Conservation (phyloP, 2,329 filamentous ascomycete genomes). For the Fusarium devonianum region DNA sequence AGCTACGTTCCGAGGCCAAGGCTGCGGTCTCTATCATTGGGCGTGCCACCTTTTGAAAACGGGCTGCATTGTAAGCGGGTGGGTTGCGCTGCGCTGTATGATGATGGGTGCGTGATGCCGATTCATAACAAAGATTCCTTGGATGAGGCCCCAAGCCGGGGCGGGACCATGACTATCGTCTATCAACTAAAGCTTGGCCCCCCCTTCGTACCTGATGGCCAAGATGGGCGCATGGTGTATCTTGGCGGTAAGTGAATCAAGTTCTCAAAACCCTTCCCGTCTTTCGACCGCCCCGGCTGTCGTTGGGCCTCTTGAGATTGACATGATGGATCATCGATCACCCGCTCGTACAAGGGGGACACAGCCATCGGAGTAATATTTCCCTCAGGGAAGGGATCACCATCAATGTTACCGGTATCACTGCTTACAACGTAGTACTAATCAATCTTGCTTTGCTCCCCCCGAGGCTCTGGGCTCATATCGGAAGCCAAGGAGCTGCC, state of each 20-base stretch:
- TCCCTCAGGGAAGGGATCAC: slow-evolving; percentile 22
- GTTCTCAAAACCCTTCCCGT: slow-evolving; percentile 7
- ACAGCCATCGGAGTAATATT: slow-evolving; percentile 33
- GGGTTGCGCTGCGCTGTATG: slow-evolving; percentile 16
- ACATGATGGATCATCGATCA: slow-evolving; percentile 27
- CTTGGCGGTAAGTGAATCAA: neutral
- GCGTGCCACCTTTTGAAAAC: slow-evolving; percentile 4
- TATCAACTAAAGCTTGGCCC: no score
- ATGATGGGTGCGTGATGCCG: slow-evolving; percentile 33
- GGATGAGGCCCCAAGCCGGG: slow-evolving; percentile 2
- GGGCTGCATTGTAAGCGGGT: slow-evolving; percentile 1
- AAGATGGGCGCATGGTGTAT: slow-evolving; percentile 19
- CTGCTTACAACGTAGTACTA: no score
- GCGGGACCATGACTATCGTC: slow-evolving; percentile 17
- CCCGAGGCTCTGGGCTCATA: neutral
- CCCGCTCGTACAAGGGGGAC: slow-evolving; percentile 16
- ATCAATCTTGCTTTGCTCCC: slow-evolving; percentile 1
- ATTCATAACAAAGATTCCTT: slow-evolving; percentile 6
- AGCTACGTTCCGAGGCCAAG: no score
- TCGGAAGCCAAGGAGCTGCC: neutral
- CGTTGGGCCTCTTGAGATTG: slow-evolving; percentile 11
- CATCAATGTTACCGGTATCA: no score
- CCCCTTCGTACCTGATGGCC: slow-evolving; percentile 26
- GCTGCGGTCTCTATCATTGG: no score
- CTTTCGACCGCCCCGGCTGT: slow-evolving; percentile 20